These are phyloP conservation scores for Eucalyptus brandiana DNA, from an alignment of 345 rosid species.

Conservation along the genomic window DNA sequence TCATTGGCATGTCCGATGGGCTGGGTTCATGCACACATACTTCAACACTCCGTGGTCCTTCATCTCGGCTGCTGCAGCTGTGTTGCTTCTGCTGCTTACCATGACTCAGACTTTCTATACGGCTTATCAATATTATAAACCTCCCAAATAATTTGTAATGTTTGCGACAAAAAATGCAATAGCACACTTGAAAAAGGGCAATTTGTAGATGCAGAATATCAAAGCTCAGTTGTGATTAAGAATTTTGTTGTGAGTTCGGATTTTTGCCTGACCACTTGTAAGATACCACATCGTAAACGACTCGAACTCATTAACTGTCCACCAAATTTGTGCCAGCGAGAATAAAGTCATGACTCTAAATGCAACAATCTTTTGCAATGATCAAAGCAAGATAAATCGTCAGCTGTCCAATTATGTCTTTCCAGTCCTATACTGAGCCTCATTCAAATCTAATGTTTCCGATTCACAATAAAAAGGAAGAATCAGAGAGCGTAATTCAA, in stretches of 20 bases:
- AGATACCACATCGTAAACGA: not conserved
- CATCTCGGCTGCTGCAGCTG: slow-evolving; percentile 37
- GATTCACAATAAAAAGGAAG: not conserved
- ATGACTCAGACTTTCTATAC: slow-evolving; percentile 26
- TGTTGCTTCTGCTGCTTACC: slow-evolving; percentile 31
- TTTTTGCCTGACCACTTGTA: not conserved
- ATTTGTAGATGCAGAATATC: not conserved
- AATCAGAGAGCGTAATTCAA: not conserved
- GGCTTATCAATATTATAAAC: not conserved
- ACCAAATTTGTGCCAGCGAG: not conserved
- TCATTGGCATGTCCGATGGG: slow-evolving; percentile 37
- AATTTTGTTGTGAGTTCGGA: not conserved
- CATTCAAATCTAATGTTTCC: not conserved
- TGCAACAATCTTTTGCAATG: not conserved
- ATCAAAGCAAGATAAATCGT: not conserved
- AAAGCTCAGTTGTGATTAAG: not conserved
- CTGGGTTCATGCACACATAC: slow-evolving; percentile 35
- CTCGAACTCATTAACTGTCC: not conserved
- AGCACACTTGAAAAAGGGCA: not conserved
- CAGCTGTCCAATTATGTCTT: not conserved
- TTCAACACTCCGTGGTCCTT: slow-evolving; percentile 55
- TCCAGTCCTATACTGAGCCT: not conserved
- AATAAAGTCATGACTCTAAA: not conserved
- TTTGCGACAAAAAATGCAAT: not conserved
- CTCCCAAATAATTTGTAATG: too few relatives aligned